A percentile compares a stretch with the other conserved stretches of the same genome.
phyloP scores from a whole-genome alignment of 768 basidiomycete species.

The Rhodotorula paludigena region DNA sequence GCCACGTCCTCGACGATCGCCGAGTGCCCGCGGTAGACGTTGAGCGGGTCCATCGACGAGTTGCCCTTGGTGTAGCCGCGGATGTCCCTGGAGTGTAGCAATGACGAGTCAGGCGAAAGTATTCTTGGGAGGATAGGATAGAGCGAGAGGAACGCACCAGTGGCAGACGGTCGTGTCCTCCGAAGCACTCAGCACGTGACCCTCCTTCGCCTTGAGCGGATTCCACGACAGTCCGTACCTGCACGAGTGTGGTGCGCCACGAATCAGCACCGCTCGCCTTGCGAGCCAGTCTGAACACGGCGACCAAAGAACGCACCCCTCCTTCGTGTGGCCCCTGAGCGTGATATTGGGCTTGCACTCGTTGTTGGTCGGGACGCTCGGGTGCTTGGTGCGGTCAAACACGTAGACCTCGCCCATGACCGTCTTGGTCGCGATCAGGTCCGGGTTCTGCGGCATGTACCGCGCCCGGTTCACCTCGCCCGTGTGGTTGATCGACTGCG shows the following conservation, averaged over 20 bases:
- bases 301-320: conserved; percentile 78
- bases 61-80: conserved; percentile 76
- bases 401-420: conserved; percentile 82
- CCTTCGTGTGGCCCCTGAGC: conserved; percentile 80
- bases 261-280: background rate
- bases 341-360: conserved; percentile 83
- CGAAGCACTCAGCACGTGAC: conserved; percentile 82
- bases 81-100: conserved; percentile 64
- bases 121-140: too few species aligned
- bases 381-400: conserved; percentile 97
- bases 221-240: conserved; percentile 95
- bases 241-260: background rate
- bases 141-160: conserved; percentile 60
- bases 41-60: conserved; percentile 73
- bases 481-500: conserved; percentile 88
- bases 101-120: background rate
- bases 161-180: conserved; percentile 95
- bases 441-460: conserved; percentile 98
- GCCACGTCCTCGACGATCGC: conserved; percentile 97
- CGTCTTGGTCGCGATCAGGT: conserved; percentile 91
- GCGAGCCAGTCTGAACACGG: too few species aligned
- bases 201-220: conserved; percentile 59
- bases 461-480: conserved; percentile 95
- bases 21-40: conserved; percentile 78
- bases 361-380: conserved; percentile 78